phyloP scores from a whole-genome alignment of 805 yeast species.

The Zygoascus bituminiphila region DNA sequence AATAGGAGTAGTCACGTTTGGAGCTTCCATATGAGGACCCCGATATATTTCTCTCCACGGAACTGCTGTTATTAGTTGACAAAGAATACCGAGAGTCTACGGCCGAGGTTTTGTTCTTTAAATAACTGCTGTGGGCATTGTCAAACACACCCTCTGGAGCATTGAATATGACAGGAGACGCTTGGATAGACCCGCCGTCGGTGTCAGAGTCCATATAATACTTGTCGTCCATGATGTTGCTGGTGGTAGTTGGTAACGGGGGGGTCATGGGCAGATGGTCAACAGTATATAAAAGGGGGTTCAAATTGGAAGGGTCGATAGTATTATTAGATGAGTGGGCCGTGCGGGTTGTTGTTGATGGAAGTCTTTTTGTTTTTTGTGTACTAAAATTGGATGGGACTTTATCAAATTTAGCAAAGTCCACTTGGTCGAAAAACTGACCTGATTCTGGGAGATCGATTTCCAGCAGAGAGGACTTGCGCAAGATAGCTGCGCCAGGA shows the following conservation, averaged over 20 bases:
- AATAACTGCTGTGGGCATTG: not conserved
- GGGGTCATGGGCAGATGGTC: too few relatives aligned
- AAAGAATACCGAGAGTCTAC: not conserved
- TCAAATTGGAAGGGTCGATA: not conserved
- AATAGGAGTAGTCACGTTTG: slow-evolving; percentile 10
- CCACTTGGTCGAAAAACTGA: not conserved
- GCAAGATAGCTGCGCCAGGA: not conserved
- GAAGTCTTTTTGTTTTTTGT: not conserved
- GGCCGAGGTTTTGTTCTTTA: not conserved
- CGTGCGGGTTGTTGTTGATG: not conserved
- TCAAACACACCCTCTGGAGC: slow-evolving; percentile 1
- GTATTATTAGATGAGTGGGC: not conserved
- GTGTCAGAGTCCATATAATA: slow-evolving; percentile 3
- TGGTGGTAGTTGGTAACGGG: not conserved
- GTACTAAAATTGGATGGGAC: not conserved
- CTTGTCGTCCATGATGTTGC: not conserved
- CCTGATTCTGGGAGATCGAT: not conserved
- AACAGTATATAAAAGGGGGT: not conserved
- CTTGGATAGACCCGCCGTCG: slow-evolving; percentile 12
- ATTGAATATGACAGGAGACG: slow-evolving; percentile 8
- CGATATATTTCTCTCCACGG: not conserved
- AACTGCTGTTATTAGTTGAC: not conserved
- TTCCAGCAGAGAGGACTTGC: not conserved
- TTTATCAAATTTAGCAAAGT: slow-evolving; percentile 2
- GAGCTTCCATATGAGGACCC: not conserved